Evolutionary conservation across 2,329 filamentous ascomycete species (phyloP).

Genomic region (Chaetomiaceae sp.): DNA sequence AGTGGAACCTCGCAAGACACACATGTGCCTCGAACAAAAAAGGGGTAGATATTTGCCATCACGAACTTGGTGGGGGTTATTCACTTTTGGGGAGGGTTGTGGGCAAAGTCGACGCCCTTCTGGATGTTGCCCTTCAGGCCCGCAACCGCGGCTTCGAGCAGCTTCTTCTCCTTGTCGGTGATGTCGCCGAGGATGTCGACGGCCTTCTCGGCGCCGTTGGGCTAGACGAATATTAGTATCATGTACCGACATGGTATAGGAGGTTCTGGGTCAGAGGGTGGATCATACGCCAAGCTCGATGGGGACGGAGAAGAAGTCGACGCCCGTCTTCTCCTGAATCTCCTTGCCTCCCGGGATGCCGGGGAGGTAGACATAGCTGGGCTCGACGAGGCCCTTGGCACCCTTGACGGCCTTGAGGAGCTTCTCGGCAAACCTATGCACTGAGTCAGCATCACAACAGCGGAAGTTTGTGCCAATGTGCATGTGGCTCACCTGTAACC

Average conservation of each 20-base stretch:
- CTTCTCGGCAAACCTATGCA: slow-evolving; percentile 82
- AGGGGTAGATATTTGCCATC: slow-evolving; percentile 14
- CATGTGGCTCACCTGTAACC: slow-evolving; percentile 69
- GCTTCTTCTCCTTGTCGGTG: slow-evolving; percentile 82
- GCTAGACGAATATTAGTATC: slow-evolving; percentile 51
- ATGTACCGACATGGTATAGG: too few species aligned
- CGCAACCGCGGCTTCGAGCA: slow-evolving; percentile 69
- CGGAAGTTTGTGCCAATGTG: too few species aligned
- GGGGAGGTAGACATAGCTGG: slow-evolving; percentile 91
- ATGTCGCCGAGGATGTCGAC: slow-evolving; percentile 72
- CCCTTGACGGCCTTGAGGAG: slow-evolving; percentile 84
- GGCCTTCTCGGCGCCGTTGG: slow-evolving; percentile 80
- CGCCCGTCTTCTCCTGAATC: slow-evolving; percentile 75
- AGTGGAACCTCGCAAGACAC: slow-evolving; percentile 1
- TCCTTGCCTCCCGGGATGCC: slow-evolving; percentile 84
- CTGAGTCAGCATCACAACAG: slow-evolving; percentile 16
- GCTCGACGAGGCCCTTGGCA: slow-evolving; percentile 89
- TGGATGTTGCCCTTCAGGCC: slow-evolving; percentile 89
- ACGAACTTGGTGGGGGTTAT: slow-evolving; percentile 36
- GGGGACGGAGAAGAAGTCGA: slow-evolving; percentile 94
- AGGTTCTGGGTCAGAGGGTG: neutral
- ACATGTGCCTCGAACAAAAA: neutral
- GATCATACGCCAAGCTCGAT: slow-evolving; percentile 86
- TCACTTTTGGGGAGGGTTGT: slow-evolving; percentile 88
- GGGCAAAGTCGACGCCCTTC: slow-evolving; percentile 87